Base-by-base conservation (phyloP, 78 protist genomes). In the Dictyostelium firmibasis region DNA sequence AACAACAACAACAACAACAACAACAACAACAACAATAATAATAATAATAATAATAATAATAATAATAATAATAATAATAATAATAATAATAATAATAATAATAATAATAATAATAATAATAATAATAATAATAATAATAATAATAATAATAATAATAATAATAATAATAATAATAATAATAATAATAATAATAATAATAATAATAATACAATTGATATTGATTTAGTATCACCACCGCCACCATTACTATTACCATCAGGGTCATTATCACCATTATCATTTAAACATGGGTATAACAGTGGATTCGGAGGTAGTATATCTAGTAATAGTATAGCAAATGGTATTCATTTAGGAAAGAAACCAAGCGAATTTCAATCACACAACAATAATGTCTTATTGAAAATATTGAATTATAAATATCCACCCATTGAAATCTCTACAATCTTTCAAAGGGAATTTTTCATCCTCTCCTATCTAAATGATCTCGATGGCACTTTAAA, bases 391-490 rank as follows among this genome's bases (percentile, higher is more conserved):
- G 92, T 86, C n/a, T 69, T 86, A 18, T 41, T 86, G 2, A 86
- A 86, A 53, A 76, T 86, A 1, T 47, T 86, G 62, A 86, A 86
- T 38, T 74, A 20, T 10, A 86, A 86, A 33, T 86, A 86, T 13
- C 92, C 92, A 27, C 78, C 92, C 8, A 35, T 86, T 7, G 92
- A 86, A 27, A 18, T 86, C 2, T 47, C 78, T 1, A 72, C 92
- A 6, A 31, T 86, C 6, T 86, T 86, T 57, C 92, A 86, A 57
- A 25, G 92, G 33, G 92, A 86, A 38, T 74, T 33, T 60, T 67
- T 81, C 20, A 77, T 86, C 4, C 69, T 86, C 31, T 86, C 84
- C 2, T 38, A 38, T 60, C 33, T 86, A 20, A 76, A 47, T 18
- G 67, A 74, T 13, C 31, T 86, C 0, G 92, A 86, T 53, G 92